These are phyloP conservation scores for Wickerhamomyces strasburgensis DNA, from an alignment of 805 yeast species.

Conservation along the genomic window DNA sequence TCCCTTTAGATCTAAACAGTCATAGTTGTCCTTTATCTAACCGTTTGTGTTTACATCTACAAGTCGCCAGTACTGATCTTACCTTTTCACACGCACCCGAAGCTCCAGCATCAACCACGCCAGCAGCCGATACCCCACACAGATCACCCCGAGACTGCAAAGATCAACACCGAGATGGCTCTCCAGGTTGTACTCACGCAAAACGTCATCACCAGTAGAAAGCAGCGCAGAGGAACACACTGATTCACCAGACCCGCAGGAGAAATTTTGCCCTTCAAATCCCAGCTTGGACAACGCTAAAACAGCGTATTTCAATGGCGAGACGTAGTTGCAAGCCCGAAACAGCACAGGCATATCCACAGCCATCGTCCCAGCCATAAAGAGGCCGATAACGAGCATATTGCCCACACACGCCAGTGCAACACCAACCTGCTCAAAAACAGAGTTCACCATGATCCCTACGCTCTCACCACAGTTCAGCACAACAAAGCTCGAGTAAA, in stretches of 20 bases:
- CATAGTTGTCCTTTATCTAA: too few species aligned
- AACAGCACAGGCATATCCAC: conserved; percentile 65
- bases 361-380: conserved; percentile 80
- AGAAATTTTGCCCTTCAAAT: conserved; percentile 44
- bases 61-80: too few species aligned
- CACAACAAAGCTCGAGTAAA: conserved; percentile 44
- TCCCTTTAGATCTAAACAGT: too few species aligned
- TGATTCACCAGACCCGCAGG: conserved; percentile 42
- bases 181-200: conserved; percentile 43
- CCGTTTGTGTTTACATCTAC: too few species aligned
- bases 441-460: too few species aligned
- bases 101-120: conserved; percentile 11
- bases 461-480: too few species aligned
- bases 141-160: conserved; percentile 13
- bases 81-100: too few species aligned
- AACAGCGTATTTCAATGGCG: conserved; percentile 67
- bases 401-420: too few species aligned
- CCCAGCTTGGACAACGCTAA: conserved; percentile 56
- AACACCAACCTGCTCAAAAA: too few species aligned
- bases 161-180: conserved; percentile 16
- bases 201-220: conserved; percentile 49
- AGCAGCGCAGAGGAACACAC: conserved; percentile 48
- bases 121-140: conserved; percentile 13
- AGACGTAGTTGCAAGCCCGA: conserved; percentile 62
- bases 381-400: too few species aligned